These are phyloP conservation scores for Eucalyptus curtisii DNA, from an alignment of 345 rosid species.

Conservation along the genomic window DNA sequence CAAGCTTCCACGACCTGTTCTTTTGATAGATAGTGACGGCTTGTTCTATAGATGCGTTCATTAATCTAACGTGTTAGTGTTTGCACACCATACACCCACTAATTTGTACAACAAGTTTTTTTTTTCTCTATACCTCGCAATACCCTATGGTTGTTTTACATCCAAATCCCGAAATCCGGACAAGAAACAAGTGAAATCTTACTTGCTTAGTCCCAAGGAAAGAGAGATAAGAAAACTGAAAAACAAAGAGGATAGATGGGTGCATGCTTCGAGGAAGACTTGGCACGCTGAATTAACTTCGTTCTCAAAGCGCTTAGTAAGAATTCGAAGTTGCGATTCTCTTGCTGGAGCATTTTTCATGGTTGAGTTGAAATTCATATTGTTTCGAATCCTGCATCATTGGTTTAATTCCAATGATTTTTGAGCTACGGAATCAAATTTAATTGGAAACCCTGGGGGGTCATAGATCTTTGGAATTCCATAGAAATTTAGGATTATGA, in stretches of 20 bases:
- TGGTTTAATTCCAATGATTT: background rate
- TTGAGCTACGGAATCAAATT: background rate
- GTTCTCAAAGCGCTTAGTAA: background rate
- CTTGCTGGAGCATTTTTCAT: background rate
- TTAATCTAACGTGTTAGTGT: too few species aligned
- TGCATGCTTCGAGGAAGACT: background rate
- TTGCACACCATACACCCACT: background rate
- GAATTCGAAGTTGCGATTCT: background rate
- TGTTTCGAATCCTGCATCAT: background rate
- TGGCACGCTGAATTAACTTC: background rate
- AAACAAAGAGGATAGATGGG: background rate
- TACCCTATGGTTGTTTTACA: background rate
- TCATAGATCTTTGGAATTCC: background rate
- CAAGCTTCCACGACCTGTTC: fast-evolving
- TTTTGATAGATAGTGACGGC: background rate
- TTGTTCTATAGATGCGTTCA: too few species aligned
- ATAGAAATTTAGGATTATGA: background rate
- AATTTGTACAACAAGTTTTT: too few species aligned
- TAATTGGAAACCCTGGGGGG: background rate
- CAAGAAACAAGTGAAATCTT: background rate
- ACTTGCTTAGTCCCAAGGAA: background rate
- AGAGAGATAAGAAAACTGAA: background rate
- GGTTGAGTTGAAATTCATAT: background rate
- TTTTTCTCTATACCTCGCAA: fast-evolving
- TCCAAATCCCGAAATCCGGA: background rate